Conservation (phyloP, 1,284 basidiomycete species). For the Hymenochaete sp. region DNA sequence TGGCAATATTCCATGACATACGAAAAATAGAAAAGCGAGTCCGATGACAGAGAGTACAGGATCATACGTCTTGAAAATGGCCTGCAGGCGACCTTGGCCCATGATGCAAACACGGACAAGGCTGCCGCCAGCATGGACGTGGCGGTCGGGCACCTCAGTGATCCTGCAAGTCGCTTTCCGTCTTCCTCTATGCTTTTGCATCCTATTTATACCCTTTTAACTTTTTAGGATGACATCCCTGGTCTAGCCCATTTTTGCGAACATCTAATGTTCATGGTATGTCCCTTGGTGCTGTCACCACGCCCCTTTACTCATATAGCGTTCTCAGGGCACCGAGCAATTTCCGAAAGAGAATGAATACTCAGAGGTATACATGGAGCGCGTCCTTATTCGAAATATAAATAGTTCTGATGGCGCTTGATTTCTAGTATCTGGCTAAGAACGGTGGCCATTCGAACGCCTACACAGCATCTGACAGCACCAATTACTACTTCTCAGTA, state of each 20-base stretch:
- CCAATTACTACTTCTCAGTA: conserved; percentile 92
- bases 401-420: neutral
- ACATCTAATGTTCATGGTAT: conserved; percentile 91
- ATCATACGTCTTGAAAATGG: conserved; percentile 84
- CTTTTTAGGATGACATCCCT: conserved; percentile 69
- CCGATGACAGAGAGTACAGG: conserved; percentile 73
- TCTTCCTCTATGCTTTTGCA: too few relatives aligned
- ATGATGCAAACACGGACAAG: conserved; percentile 87
- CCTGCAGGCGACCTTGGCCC: conserved; percentile 78
- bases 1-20: too few relatives aligned
- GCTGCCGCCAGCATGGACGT: conserved; percentile 94
- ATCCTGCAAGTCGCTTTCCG: conserved; percentile 61
- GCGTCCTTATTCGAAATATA: conserved; percentile 4
- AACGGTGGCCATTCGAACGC: conserved; percentile 93
- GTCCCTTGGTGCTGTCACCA: conserved; percentile 19
- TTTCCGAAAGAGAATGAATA: conserved; percentile 93
- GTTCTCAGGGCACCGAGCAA: conserved; percentile 59
- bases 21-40: conserved; percentile 69
- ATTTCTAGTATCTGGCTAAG: conserved; percentile 69
- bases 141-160: conserved; percentile 88
- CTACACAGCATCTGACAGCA: conserved; percentile 88
- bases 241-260: conserved; percentile 92
- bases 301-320: neutral
- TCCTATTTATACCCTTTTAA: neutral
- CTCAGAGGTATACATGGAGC: conserved; percentile 67